Conservation (phyloP, 2,329 filamentous ascomycete species). For the Hysterium pulicare region DNA sequence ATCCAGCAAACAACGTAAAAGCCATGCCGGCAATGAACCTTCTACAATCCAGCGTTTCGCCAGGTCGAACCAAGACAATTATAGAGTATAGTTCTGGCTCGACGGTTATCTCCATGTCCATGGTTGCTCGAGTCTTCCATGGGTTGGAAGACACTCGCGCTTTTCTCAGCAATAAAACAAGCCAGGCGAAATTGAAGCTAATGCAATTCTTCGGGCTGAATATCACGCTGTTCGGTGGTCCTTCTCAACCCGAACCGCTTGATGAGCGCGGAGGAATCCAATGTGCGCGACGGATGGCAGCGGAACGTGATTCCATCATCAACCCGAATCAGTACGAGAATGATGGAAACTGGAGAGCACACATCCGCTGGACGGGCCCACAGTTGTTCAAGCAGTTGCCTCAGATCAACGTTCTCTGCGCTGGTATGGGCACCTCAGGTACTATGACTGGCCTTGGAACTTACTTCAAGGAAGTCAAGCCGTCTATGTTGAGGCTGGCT, state of each 20-base stretch:
- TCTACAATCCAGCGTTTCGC: not conserved
- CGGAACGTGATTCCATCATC: slow-evolving; percentile 42
- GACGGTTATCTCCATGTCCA: slow-evolving; percentile 59
- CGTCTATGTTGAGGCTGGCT: slow-evolving; percentile 21
- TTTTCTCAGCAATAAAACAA: slow-evolving; percentile 59
- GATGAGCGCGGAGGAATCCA: slow-evolving; percentile 55
- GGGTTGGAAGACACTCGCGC: slow-evolving; percentile 52
- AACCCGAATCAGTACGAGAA: slow-evolving; percentile 60
- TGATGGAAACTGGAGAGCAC: slow-evolving; percentile 53
- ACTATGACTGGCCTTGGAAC: slow-evolving; percentile 35
- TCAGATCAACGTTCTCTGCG: slow-evolving; percentile 55
- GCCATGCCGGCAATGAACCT: slow-evolving; percentile 46
- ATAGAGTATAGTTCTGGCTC: slow-evolving; percentile 62
- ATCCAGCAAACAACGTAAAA: slow-evolving; percentile 64
- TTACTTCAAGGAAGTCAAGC: slow-evolving; percentile 50
- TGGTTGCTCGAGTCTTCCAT: slow-evolving; percentile 52
- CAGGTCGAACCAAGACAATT: slow-evolving; percentile 49
- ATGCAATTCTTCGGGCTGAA: slow-evolving; percentile 60
- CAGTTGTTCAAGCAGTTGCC: slow-evolving; percentile 57
- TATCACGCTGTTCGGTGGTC: slow-evolving; percentile 57
- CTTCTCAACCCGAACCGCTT: slow-evolving; percentile 55
- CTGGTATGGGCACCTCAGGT: slow-evolving; percentile 57
- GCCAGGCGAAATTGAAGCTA: slow-evolving; percentile 50
- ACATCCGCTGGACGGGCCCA: slow-evolving; percentile 58
- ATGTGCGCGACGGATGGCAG: slow-evolving; percentile 43